Evolutionary conservation across 2,329 filamentous ascomycete species (phyloP), one percentile per base, ranked within the genome.

Genomic region (Arthroderma sp.): DNA sequence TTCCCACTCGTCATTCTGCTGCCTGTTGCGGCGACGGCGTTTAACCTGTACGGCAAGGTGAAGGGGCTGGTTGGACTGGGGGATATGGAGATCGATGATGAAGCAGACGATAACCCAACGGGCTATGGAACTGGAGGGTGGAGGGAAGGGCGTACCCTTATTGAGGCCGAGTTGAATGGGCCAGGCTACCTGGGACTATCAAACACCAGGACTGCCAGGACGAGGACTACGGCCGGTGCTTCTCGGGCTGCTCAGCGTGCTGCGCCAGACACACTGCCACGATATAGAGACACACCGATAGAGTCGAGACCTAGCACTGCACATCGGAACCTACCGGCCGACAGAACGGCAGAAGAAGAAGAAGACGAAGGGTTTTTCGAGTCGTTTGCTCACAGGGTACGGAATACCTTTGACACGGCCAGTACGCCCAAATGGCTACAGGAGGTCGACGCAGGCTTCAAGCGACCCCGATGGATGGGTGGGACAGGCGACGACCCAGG

Each of bases 111-210:
- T 25, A 81, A 81, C 54, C 76, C 78, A 5, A 76, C 76, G 2
- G 81, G 81, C 2, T 89, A 86, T 62, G 89, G 89, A 13, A 84
- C 85, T 0, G 88, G 88, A 1, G 86, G 85, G 1, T 97, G 91
- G 93, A 83, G 91, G 51, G 93, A 97, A 73, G 93, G 93, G 2
- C 81, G 89, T 54, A 86, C 91, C 54, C 79, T 98, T 28, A 95
- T 98, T 61, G 88, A 95, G 61, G 82, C 88, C 28, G 93, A 97
- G 68, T 72, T 91, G 6, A 82, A 84, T 59, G 85, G 86, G 13
- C 80, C 74, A 15, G 79, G 64, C 64, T 80, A 67, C 49, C 66
- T 74, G 54, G 75, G 73, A 1, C 67, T 73, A 60, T 66, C 71
- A 61, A 69, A 70, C 67, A 64, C 51, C 19, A 57, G 56, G 13